Evolutionary conservation across 306 rosid genomes (phyloP).

Genomic region (Prosopis cineraria): DNA sequence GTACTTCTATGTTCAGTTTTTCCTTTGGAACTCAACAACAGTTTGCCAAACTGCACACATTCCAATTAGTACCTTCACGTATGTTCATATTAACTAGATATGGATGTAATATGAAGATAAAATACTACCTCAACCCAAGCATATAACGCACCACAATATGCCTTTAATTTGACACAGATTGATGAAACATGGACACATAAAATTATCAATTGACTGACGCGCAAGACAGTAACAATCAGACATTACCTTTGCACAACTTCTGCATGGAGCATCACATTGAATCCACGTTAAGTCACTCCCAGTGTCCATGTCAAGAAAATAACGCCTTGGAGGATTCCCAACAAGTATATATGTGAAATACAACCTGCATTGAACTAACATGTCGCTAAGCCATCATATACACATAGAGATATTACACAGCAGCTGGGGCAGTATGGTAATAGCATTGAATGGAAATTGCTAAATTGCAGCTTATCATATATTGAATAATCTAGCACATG

Average conservation of each 20-base stretch:
- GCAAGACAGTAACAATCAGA: slow-evolving; percentile 1
- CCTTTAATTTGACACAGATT: neutral
- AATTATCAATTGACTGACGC: neutral
- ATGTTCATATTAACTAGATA: slow-evolving; percentile 14
- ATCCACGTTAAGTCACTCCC: slow-evolving; percentile 93
- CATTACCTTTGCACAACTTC: slow-evolving; percentile 77
- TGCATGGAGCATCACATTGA: slow-evolving; percentile 90
- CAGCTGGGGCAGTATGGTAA: neutral
- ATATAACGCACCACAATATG: slow-evolving; percentile 15
- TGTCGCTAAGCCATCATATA: slow-evolving; percentile 22
- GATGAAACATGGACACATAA: neutral
- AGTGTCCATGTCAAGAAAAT: slow-evolving; percentile 78
- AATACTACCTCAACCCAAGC: neutral
- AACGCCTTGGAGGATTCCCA: slow-evolving; percentile 77
- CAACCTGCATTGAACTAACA: slow-evolving; percentile 48
- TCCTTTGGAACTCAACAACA: neutral
- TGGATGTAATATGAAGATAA: neutral
- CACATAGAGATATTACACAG: neutral
- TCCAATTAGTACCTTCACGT: neutral
- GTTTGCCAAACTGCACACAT: neutral
- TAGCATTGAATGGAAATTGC: slow-evolving; percentile 9
- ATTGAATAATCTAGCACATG: neutral
- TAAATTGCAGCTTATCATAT: slow-evolving; percentile 24
- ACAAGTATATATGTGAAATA: slow-evolving; percentile 65
- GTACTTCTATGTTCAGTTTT: neutral